Evolutionary conservation across 2,329 filamentous ascomycete genomes (phyloP).

Genomic region (Emydomyces testavorans): DNA sequence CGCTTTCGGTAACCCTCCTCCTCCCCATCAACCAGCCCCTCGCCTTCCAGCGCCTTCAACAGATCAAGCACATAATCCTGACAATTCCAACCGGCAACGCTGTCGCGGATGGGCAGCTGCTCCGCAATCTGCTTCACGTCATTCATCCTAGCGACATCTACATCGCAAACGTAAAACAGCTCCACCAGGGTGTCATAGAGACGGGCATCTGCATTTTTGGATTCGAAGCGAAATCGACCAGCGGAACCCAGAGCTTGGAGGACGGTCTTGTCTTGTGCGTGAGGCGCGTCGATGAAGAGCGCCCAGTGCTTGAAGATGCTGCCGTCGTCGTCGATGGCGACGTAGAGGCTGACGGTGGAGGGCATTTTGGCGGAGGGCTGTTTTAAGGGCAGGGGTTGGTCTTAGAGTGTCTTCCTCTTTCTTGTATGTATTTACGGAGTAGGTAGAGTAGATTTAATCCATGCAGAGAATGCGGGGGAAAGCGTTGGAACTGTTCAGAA

Average conservation of each 20-base stretch:
- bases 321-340: conserved; percentile 3
- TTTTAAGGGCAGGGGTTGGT: not conserved
- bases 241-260: conserved; percentile 10
- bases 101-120: conserved; percentile 18
- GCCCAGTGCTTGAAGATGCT: not conserved
- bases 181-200: conserved; percentile 7
- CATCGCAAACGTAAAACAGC: conserved; percentile 9
- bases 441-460: too few relatives aligned
- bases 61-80: conserved; percentile 24
- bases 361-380: not conserved
- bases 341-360: not conserved
- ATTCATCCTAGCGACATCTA: conserved; percentile 4
- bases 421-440: too few relatives aligned
- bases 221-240: conserved; percentile 9
- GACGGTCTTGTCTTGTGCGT: not conserved
- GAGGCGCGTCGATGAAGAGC: conserved; percentile 4
- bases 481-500: too few relatives aligned
- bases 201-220: conserved; percentile 8
- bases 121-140: conserved; percentile 16
- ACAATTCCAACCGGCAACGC: conserved; percentile 20
- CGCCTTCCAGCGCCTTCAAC: conserved; percentile 16
- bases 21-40: conserved; percentile 14
- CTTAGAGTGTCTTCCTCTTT: too few relatives aligned
- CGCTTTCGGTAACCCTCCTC: conserved; percentile 8
- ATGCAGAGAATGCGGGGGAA: too few relatives aligned